These are phyloP conservation scores for Xylaria hypoxylon DNA, from an alignment of 2,329 filamentous ascomycete species.

Conservation along the genomic window DNA sequence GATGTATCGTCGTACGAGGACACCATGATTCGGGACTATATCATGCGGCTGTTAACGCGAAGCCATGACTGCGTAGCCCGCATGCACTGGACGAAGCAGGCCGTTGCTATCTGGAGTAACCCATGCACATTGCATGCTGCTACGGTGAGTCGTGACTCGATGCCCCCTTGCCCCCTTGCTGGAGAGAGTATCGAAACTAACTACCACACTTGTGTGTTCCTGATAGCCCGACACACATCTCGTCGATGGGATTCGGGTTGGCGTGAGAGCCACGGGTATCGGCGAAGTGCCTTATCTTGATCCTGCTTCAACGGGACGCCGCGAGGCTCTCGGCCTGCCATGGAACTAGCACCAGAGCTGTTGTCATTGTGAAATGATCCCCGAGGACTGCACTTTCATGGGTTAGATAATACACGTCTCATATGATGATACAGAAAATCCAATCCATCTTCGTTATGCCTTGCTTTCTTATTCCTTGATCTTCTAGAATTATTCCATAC, in stretches of 20 bases:
- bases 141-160: constrained; percentile 44
- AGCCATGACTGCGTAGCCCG: constrained; percentile 56
- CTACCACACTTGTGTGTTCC: constrained; percentile 9
- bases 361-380: neutral
- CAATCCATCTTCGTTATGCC: too few species aligned
- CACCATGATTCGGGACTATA: constrained; percentile 53
- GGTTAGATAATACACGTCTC: neutral
- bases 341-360: constrained; percentile 25
- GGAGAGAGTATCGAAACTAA: neutral
- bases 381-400: neutral
- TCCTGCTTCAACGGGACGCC: constrained; percentile 49
- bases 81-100: constrained; percentile 55
- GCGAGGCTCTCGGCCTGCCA: constrained; percentile 45
- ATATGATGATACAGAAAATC: neutral
- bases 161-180: constrained; percentile 18
- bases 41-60: constrained; percentile 52
- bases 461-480: too few species aligned
- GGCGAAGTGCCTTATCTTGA: constrained; percentile 56
- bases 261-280: constrained; percentile 54
- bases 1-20: constrained; percentile 53
- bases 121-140: constrained; percentile 50
- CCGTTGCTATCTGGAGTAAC: constrained; percentile 57
- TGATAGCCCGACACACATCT: constrained; percentile 51
- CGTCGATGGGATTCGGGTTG: constrained; percentile 48
- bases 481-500: too few species aligned